Evolutionary conservation across 441 rosid species (phyloP), one percentile per base, ranked within the genome.

Genomic region (Corymbia calophylla): DNA sequence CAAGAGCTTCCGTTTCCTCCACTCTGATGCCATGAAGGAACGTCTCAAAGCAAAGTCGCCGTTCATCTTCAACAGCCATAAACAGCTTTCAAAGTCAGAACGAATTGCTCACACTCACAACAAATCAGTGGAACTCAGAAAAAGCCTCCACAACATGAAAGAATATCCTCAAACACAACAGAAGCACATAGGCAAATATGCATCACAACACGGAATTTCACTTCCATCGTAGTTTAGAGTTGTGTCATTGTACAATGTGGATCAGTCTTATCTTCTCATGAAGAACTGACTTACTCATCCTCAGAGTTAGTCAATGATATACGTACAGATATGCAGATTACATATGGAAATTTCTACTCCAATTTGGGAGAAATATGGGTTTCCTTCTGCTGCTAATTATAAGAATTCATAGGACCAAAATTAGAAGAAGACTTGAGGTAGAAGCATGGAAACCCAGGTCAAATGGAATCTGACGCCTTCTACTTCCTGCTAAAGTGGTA

Each of bases 401-500:
- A 77, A 77, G 84, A 44, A 77, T 77, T 44, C 84, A 23, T 77
- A 77, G 84, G 84, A 77, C n/a, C 84, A 77, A 77, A 77, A 77
- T 77, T 77, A 77, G 84, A 77, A 77, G 29, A 77, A 29, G 73
- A 89, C 90, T 39, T 89, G 85, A 92, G 90, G 51, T 49, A 88
- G 85, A 49, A 93, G 88, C 90, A 88, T 62, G 93, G 90, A 92
- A 92, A 91, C 94, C 94, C 92, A 31, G 80, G 91, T 91, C 82
- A 93, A 92, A 92, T 91, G 89, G 49, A 49, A 91, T 89, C 70
- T 93, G 87, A 91, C 70, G 86, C 87, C 90, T 92, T 92, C 92
- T 88, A 91, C 90, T 88, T 53, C 91, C 91, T 81, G 89, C 94
- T 92, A 77, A 86, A 85, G 70, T 56, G 91, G 94, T 93, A 92